These are phyloP conservation scores for Noccaea bulbosa DNA, from an alignment of 345 rosid species.

Conservation along the genomic window DNA sequence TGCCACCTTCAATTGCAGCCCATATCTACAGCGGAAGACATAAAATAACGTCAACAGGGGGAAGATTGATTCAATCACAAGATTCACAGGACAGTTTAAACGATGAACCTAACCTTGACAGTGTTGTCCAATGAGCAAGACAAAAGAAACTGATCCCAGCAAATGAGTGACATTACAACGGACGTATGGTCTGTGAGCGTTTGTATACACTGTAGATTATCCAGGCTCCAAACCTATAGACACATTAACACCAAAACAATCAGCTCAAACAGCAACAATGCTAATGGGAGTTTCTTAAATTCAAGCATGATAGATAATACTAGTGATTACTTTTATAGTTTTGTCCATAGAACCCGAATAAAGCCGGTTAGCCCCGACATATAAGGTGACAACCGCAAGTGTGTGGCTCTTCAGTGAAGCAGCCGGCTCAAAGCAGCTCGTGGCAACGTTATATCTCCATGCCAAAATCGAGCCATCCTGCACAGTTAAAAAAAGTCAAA, in stretches of 20 bases:
- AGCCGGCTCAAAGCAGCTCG: conserved; percentile 80
- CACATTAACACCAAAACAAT: conserved; percentile 4
- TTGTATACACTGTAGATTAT: conserved; percentile 88
- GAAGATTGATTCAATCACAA: neutral
- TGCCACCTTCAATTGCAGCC: conserved; percentile 91
- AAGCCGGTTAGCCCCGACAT: conserved; percentile 88
- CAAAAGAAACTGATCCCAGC: conserved; percentile 98
- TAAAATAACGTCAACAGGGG: neutral
- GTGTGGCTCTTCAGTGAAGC: conserved; percentile 75
- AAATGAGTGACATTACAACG: conserved; percentile 94
- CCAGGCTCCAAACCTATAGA: conserved; percentile 86
- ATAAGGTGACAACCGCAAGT: conserved; percentile 77
- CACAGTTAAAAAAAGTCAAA: conserved; percentile 17
- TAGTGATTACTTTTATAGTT: conserved; percentile 66
- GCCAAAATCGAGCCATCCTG: conserved; percentile 90
- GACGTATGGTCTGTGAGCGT: conserved; percentile 72
- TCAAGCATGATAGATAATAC: neutral
- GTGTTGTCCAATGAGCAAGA: conserved; percentile 95
- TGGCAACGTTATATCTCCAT: conserved; percentile 77
- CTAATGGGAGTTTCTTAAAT: neutral
- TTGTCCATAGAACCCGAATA: conserved; percentile 98
- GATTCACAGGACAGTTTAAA: neutral
- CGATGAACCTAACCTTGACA: conserved; percentile 61
- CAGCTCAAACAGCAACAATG: conserved; percentile 21
- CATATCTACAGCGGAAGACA: conserved; percentile 62